Evolutionary conservation across 495 filamentous ascomycete genomes (phyloP), one percentile per base, ranked within the genome.

Genomic region (Xylaria nigripes): DNA sequence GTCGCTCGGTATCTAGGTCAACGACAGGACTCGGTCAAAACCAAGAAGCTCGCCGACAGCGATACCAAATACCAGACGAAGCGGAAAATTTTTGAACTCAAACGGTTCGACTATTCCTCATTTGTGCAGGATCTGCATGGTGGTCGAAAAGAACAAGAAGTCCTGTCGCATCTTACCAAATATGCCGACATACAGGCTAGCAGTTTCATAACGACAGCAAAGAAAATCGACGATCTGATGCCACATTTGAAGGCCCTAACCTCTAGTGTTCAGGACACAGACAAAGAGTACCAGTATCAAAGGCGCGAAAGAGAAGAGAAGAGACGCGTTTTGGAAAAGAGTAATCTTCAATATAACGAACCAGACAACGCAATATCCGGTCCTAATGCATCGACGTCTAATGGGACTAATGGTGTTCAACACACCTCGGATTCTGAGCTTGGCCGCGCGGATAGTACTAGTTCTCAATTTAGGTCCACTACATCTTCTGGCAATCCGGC

Each of bases 61-160:
- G 93, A 99, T 63, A 84, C 85, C 19, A 99, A 99, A 61, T 99
- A 99, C 67, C 92, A 99, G 67, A 82, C 79, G 2, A 96, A 96
- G 66, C 83, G 92, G 48, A 85, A 86, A 34, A 95, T 88, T 55
- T 99, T 96, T 60, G 93, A 99, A 70, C 74, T 99, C 36, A 96
- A 90, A 71, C 85, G 94, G 9, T 99, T 99, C 55, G 93, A 99
- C 70, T 99, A 99, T 68, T 96, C 90, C 16, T 95, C 90, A 10
- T 99, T 97, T 66, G 96, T 99, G 90, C 91, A 96, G 56, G 93
- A 99, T 73, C 76, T 99, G 10, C 93, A 96, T 61, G 93, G 93
- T 22, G 93, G 93, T 25, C 87, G 93, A 54, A 97, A 97, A 63
- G 94, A 99, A 59, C 93, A 97, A 66, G 93, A 97, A 66, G 86